Conservation (phyloP, 2,329 filamentous ascomycete genomes). For the Fusarium subglutinans region DNA sequence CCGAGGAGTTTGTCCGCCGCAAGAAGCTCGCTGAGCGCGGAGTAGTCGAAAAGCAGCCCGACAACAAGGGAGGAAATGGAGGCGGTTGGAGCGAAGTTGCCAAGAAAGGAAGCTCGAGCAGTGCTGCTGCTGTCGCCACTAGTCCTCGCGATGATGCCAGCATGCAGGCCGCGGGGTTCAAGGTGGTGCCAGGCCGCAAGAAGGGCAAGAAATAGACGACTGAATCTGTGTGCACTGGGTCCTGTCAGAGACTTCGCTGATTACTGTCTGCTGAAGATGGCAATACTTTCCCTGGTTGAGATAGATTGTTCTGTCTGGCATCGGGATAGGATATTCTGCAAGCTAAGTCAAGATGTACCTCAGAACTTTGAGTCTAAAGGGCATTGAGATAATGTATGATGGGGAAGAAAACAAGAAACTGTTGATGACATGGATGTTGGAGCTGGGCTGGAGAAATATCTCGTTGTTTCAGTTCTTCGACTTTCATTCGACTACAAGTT, state of each 20-base stretch:
- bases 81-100: conserved; percentile 97
- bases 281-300: neutral
- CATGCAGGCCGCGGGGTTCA: conserved; percentile 73
- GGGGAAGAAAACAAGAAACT: neutral
- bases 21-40: conserved; percentile 95
- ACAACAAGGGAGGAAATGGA: conserved; percentile 58
- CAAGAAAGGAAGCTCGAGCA: conserved; percentile 77
- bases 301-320: neutral
- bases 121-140: conserved; percentile 26
- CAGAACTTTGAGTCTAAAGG: neutral
- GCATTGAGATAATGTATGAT: conserved; percentile 1
- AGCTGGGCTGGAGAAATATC: neutral
- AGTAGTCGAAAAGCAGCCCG: conserved; percentile 77
- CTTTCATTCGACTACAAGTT: conserved; percentile 4
- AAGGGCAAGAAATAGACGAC: conserved; percentile 77
- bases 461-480: conserved; percentile 3
- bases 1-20: conserved; percentile 91
- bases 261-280: neutral
- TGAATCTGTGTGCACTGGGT: conserved; percentile 12
- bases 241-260: conserved; percentile 11
- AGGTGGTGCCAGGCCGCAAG: conserved; percentile 92
- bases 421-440: neutral
- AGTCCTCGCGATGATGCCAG: conserved; percentile 55
- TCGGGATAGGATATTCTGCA: neutral
- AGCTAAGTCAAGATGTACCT: neutral